Percentiles rank a stretch among this genome's conserved stretches.
These are phyloP conservation scores for Coccomyxa subellipsoidea DNA, from an alignment of 163 green algal species.

Conservation along the genomic window DNA sequence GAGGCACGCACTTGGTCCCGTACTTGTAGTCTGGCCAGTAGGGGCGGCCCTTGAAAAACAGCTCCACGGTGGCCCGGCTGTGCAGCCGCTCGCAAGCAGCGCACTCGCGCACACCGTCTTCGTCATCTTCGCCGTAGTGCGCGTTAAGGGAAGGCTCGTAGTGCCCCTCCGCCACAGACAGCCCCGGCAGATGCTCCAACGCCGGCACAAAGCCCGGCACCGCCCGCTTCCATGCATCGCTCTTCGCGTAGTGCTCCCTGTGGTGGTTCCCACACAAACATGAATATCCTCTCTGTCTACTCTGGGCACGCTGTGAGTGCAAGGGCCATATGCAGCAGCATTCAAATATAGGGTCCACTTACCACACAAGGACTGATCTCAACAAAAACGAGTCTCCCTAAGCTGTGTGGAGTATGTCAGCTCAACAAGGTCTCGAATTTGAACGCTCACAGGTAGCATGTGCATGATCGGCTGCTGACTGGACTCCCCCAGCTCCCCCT, in stretches of 20 bases:
- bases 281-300: neutral
- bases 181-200: neutral
- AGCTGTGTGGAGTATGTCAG: too few species aligned
- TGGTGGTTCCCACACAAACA: neutral
- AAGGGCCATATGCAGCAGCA: too few species aligned
- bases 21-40: neutral
- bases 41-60: neutral
- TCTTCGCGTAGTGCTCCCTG: neutral
- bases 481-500: too few species aligned
- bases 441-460: too few species aligned
- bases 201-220: neutral
- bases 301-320: neutral
- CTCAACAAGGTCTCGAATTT: too few species aligned
- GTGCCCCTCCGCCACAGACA: neutral
- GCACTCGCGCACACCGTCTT: neutral
- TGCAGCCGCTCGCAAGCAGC: neutral
- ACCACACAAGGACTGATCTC: too few species aligned
- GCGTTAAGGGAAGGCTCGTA: neutral
- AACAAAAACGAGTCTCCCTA: too few species aligned
- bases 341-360: too few species aligned
- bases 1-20: neutral
- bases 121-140: neutral
- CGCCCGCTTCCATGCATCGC: constrained; percentile 3
- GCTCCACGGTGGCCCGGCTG: neutral
- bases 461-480: too few species aligned